Evolutionary conservation across 2,329 filamentous ascomycete genomes (phyloP).

Genomic region (Zasmidium angulare): DNA sequence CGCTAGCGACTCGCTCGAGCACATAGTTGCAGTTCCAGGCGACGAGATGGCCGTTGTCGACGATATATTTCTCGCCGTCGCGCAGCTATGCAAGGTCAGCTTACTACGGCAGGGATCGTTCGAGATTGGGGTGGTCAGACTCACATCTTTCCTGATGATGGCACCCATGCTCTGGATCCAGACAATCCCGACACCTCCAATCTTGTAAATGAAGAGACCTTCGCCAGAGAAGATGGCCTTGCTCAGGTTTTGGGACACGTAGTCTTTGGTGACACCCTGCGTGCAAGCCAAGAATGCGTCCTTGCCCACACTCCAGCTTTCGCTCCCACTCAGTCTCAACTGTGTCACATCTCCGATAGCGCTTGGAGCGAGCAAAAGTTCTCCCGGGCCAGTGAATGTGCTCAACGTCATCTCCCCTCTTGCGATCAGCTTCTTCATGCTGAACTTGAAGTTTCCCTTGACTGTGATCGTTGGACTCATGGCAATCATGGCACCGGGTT

Average conservation of each 20-base stretch:
- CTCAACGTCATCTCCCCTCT: constrained; percentile 78
- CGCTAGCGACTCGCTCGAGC: constrained; percentile 84
- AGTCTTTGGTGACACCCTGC: constrained; percentile 82
- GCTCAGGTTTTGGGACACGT: constrained; percentile 75
- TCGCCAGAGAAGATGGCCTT: constrained; percentile 96
- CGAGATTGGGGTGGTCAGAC: constrained; percentile 38
- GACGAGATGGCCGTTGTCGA: constrained; percentile 65
- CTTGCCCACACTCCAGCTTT: constrained; percentile 80
- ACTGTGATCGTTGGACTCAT: constrained; percentile 89
- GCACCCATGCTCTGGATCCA: constrained; percentile 95
- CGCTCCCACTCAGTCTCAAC: constrained; percentile 67
- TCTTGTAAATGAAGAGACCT: constrained; percentile 85
- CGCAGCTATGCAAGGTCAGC: constrained; percentile 41
- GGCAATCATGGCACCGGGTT: constrained; percentile 87
- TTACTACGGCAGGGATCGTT: not conserved
- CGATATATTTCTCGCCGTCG: constrained; percentile 79
- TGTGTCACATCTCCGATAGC: constrained; percentile 83
- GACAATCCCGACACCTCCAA: constrained; percentile 74
- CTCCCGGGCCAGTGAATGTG: constrained; percentile 83
- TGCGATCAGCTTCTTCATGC: constrained; percentile 84
- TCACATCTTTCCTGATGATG: constrained; percentile 89
- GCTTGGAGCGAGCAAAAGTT: constrained; percentile 78
- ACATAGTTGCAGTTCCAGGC: constrained; percentile 97
- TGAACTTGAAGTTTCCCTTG: constrained; percentile 80
- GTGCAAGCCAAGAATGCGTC: constrained; percentile 86